A percentile compares a stretch with the other conserved stretches of the same genome.
phyloP scores from a whole-genome alignment of 257 asterid species.

The Solanum clarkiae region DNA sequence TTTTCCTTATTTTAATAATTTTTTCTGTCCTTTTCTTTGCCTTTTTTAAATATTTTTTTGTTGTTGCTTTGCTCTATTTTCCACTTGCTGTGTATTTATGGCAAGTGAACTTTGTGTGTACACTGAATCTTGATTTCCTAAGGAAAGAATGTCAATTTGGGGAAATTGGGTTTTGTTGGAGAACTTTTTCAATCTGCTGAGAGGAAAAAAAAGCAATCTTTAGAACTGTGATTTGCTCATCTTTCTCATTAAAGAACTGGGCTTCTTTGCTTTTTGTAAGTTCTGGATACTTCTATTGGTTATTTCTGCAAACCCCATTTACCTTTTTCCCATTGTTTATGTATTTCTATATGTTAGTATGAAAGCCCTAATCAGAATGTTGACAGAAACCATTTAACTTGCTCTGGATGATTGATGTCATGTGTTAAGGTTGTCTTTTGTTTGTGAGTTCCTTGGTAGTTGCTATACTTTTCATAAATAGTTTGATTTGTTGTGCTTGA shows the following conservation, averaged over 20 bases:
- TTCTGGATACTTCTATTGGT: not conserved
- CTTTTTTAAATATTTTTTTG: not conserved
- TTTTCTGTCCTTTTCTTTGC: not conserved
- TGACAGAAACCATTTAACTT: not conserved
- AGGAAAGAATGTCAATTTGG: not conserved
- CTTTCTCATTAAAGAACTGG: not conserved
- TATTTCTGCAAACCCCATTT: not conserved
- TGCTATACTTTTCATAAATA: not conserved
- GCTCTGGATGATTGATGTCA: not conserved
- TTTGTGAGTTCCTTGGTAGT: not conserved
- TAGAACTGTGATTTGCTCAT: not conserved
- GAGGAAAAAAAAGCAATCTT: not conserved
- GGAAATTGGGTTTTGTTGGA: not conserved
- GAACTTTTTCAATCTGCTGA: not conserved
- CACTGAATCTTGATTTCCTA: slow-evolving; percentile 1
- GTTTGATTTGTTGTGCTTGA: not conserved
- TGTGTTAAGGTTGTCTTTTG: not conserved
- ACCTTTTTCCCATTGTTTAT: not conserved
- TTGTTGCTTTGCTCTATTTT: not conserved
- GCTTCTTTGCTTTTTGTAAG: not conserved
- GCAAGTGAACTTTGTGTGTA: slow-evolving; percentile 8
- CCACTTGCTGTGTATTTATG: not conserved
- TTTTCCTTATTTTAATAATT: not conserved
- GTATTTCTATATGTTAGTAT: not conserved
- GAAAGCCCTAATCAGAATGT: not conserved